phyloP scores from a whole-genome alignment of 2,329 filamentous ascomycete species.

The Ophiostoma populinum region DNA sequence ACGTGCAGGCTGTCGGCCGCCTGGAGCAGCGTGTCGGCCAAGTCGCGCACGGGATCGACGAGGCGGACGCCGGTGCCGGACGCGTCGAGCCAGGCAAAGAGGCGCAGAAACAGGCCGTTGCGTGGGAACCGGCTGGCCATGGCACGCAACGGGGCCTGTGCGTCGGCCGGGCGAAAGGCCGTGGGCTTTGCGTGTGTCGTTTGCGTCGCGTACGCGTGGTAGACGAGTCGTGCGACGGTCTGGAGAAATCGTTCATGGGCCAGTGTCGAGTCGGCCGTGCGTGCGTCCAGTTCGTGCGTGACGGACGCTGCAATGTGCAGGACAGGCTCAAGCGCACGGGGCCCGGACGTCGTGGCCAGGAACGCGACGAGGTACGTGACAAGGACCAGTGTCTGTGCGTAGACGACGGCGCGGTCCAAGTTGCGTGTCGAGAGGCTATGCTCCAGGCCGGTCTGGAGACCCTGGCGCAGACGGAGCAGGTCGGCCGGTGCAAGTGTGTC shows the following conservation, averaged over 20 bases:
- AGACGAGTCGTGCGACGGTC: conserved; percentile 42
- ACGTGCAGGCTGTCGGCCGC: conserved; percentile 12
- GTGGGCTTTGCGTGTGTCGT: no score
- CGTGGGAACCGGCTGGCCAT: conserved; percentile 50
- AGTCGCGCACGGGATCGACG: conserved; percentile 56
- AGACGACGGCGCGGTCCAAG: conserved; percentile 30
- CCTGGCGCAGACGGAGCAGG: conserved; percentile 35
- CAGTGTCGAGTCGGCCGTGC: conserved; percentile 17
- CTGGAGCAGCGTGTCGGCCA: conserved; percentile 38
- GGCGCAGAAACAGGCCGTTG: conserved; percentile 58
- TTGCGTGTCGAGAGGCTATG: conserved; percentile 35
- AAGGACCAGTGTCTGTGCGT: conserved; percentile 45
- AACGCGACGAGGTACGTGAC: conserved; percentile 60
- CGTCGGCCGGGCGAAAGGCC: conserved; percentile 50
- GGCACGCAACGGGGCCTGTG: conserved; percentile 42
- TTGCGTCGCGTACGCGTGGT: no score
- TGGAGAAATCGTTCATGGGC: conserved; percentile 52
- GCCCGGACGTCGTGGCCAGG: no score
- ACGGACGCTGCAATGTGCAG: conserved; percentile 24
- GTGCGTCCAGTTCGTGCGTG: conserved; percentile 25
- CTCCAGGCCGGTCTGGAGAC: conserved; percentile 35
- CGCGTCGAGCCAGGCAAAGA: conserved; percentile 55
- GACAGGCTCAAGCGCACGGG: conserved; percentile 16
- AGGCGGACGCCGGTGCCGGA: conserved; percentile 33
- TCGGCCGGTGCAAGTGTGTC: conserved; percentile 17